Base-by-base conservation (phyloP, 768 basidiomycete genomes). In the Sarcomyxa edulis region DNA sequence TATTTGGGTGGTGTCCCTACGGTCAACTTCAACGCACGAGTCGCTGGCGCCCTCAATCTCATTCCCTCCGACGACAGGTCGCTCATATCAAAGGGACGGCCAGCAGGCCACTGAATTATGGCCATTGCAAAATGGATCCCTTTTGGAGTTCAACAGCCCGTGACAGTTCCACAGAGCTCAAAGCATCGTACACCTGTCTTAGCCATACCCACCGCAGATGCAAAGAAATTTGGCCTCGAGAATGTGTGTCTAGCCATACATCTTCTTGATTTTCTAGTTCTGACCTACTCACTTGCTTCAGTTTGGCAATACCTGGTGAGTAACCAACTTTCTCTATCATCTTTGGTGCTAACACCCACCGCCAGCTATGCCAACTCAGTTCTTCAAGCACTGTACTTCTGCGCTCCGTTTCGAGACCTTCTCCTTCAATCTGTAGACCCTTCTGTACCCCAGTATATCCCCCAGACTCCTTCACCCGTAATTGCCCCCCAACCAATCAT, bases 351-450 rank as follows among this genome's bases (percentile, higher is more conserved):
- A n/a, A n/a, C n/a, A n/a, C 35, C 39, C 32, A 22, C 47, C 21
- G 37, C 42, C 58, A 93, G 93, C 65, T 99, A 99, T 62, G 93
- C 87, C 66, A 99, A 98, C 63, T 96, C 95, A n/a, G 92, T 99
- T 16, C 73, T 99, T 11, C 95, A 99, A 60, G 84, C 96, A 0
- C 76, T 98, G 39, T 99, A 97, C 66, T 95, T 94, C 59, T 97
- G 93, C 58, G 65, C 76, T 16, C 94, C 95, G 2, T 97, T 99
- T 58, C 77, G 94, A 35, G 85, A 94, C 35, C 86, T 96, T 41
- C 71, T 97, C 49, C 64, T 85, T n/a, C 87, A 84, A 49, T 69
- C 72, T 43, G 51, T 65, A 37, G 85, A 80, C 61, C 62, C 63
- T 37, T 76, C 69, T 40, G 55, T 57, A 39, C 57, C 60, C 12